A percentile compares a stretch with the other conserved stretches of the same genome.
Conservation (phyloP, 768 basidiomycete genomes). For the Phylloporus sp. region DNA sequence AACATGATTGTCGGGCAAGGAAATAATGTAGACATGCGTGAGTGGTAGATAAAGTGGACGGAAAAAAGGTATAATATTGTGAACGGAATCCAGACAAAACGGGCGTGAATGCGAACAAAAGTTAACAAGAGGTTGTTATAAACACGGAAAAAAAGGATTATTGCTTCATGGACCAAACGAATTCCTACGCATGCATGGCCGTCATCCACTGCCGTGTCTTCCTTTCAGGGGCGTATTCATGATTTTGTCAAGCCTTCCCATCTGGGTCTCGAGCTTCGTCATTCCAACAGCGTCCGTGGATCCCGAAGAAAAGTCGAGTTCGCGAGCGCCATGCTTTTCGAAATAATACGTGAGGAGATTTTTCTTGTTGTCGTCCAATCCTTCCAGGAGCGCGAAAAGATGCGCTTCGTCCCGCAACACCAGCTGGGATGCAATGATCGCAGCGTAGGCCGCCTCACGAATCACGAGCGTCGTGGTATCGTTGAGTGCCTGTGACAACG, state of each 20-base stretch:
- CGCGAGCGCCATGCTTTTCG: conserved; percentile 78
- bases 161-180: background rate
- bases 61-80: conserved; percentile 10
- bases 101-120: conserved; percentile 8
- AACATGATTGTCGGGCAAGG: background rate
- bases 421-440: conserved; percentile 79
- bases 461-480: conserved; percentile 70
- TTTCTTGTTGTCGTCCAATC: conserved; percentile 85
- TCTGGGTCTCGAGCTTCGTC: conserved; percentile 73
- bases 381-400: conserved; percentile 74
- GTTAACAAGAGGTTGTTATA: background rate
- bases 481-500: conserved; percentile 53
- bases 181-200: background rate
- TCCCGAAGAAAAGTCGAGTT: conserved; percentile 32
- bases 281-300: conserved; percentile 41
- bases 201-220: conserved; percentile 13
- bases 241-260: conserved; percentile 72
- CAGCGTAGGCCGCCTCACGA: conserved; percentile 76
- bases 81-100: conserved; percentile 15
- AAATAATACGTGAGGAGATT: conserved; percentile 86
- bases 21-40: conserved; percentile 9
- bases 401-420: conserved; percentile 80
- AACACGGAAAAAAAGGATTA: background rate
- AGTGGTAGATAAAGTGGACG: conserved; percentile 2
- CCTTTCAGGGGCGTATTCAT: conserved; percentile 63